A percentile compares a stretch with the other conserved stretches of the same genome.
Evolutionary conservation across 2,329 filamentous ascomycete species (phyloP).

Genomic region (Colletotrichum eleusines): DNA sequence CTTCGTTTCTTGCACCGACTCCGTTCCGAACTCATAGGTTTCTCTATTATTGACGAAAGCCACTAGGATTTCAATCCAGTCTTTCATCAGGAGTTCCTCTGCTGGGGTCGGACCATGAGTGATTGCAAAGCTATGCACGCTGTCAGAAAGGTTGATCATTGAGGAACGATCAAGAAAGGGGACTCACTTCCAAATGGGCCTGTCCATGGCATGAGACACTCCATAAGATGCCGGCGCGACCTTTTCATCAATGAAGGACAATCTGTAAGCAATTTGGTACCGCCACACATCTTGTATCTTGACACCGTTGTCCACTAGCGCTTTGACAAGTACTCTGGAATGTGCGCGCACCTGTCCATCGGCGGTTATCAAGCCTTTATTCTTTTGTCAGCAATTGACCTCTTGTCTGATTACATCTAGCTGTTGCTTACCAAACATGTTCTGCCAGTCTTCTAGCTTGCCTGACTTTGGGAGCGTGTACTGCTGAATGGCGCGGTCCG

Average conservation of each 20-base stretch:
- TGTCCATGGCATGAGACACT: slow-evolving; percentile 56
- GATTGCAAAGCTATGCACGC: slow-evolving; percentile 50
- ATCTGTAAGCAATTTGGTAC: slow-evolving; percentile 56
- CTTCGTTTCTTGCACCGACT: slow-evolving; percentile 51
- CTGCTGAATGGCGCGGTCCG: slow-evolving; percentile 51
- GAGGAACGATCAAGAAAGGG: background rate
- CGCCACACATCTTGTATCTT: slow-evolving; percentile 53
- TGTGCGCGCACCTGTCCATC: slow-evolving; percentile 56
- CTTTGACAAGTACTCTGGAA: slow-evolving; percentile 50
- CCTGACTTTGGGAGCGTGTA: slow-evolving; percentile 51
- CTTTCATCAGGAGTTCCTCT: slow-evolving; percentile 52
- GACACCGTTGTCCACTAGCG: slow-evolving; percentile 50
- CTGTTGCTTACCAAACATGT: slow-evolving; percentile 49
- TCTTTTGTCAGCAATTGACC: background rate
- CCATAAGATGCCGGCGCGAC: slow-evolving; percentile 52
- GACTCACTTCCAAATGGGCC: slow-evolving; percentile 57
- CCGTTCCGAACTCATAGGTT: slow-evolving; percentile 51
- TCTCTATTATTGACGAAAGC: slow-evolving; percentile 53
- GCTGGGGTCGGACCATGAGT: slow-evolving; percentile 52
- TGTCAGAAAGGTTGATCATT: slow-evolving; percentile 6
- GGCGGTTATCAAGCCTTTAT: slow-evolving; percentile 49
- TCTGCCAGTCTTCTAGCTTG: slow-evolving; percentile 52
- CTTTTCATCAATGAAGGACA: slow-evolving; percentile 57
- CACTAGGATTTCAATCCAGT: slow-evolving; percentile 53
- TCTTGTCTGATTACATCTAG: fast-evolving